phyloP scores from a whole-genome alignment of 2,329 filamentous ascomycete species.

The Epichloe sibirici region DNA sequence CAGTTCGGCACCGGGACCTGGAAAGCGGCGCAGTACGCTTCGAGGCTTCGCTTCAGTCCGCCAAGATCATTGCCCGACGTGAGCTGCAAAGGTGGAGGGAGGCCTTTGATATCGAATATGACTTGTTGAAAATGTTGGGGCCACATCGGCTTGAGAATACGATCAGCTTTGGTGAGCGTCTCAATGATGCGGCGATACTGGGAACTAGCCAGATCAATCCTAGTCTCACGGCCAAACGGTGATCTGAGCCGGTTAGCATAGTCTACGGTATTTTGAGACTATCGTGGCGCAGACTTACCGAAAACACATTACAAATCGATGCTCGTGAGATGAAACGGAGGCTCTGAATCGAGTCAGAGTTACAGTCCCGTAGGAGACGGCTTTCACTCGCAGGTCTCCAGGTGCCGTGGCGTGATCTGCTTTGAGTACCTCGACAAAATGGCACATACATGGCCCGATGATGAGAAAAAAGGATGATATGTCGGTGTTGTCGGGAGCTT shows the following conservation, averaged over 20 bases:
- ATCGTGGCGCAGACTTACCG: slow-evolving; percentile 25
- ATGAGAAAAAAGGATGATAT: slow-evolving; percentile 42
- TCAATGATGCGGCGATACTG: slow-evolving; percentile 42
- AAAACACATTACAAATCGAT: slow-evolving; percentile 43
- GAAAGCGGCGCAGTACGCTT: slow-evolving; percentile 43
- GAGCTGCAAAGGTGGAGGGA: slow-evolving; percentile 39
- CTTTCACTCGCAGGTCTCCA: slow-evolving; percentile 35
- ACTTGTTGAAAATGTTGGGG: slow-evolving; percentile 41
- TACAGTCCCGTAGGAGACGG: slow-evolving; percentile 39
- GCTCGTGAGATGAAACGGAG: slow-evolving; percentile 38
- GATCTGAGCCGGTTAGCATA: slow-evolving; percentile 16
- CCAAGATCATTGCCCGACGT: slow-evolving; percentile 44
- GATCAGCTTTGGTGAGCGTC: slow-evolving; percentile 40
- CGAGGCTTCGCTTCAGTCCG: slow-evolving; percentile 39
- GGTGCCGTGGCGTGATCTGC: slow-evolving; percentile 28
- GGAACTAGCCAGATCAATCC: slow-evolving; percentile 40
- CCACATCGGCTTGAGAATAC: slow-evolving; percentile 46
- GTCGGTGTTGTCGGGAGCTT: slow-evolving; percentile 34
- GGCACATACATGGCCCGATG: slow-evolving; percentile 40
- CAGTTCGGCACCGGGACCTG: slow-evolving; percentile 37
- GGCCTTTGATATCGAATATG: slow-evolving; percentile 40
- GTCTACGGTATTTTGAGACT: not conserved
- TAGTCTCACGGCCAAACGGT: slow-evolving; percentile 30
- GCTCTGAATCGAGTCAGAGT: slow-evolving; percentile 39
- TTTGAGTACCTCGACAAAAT: slow-evolving; percentile 38